These are phyloP conservation scores for Penstemon newberryi DNA, from an alignment of 257 asterid genomes.

Conservation along the genomic window DNA sequence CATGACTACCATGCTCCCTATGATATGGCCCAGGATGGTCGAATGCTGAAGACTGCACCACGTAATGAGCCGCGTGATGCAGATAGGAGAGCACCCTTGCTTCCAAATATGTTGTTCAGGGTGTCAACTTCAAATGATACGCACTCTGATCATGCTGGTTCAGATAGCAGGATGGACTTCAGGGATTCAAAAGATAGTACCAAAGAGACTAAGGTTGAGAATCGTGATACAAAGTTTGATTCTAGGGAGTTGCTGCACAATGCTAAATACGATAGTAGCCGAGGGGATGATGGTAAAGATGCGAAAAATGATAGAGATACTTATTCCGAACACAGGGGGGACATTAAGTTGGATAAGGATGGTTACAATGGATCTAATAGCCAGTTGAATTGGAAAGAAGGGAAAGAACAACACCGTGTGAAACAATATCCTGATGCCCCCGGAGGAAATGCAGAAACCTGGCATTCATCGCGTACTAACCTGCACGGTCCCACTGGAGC, in stretches of 20 bases:
- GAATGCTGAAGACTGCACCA: constrained; percentile 58
- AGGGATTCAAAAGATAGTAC: constrained; percentile 59
- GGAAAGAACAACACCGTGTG: constrained; percentile 58
- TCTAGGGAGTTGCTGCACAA: constrained; percentile 58
- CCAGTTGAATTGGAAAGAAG: constrained; percentile 66
- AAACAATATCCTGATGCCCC: constrained; percentile 62
- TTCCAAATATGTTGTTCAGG: constrained; percentile 57
- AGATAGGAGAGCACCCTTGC: constrained; percentile 71
- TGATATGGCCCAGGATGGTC: constrained; percentile 65
- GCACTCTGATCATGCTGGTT: constrained; percentile 55
- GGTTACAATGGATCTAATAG: constrained; percentile 46
- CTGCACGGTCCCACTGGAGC: constrained; percentile 57
- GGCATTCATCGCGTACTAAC: constrained; percentile 56
- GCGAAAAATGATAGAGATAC: constrained; percentile 59
- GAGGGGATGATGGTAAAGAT: constrained; percentile 69
- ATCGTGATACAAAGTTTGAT: constrained; percentile 59
- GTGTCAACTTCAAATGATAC: constrained; percentile 56
- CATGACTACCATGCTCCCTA: constrained; percentile 65
- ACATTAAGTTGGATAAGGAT: constrained; percentile 68
- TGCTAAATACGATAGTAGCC: constrained; percentile 54
- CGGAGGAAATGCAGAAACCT: constrained; percentile 54
- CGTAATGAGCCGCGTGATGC: constrained; percentile 69
- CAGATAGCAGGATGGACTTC: constrained; percentile 62
- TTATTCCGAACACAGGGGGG: constrained; percentile 59
- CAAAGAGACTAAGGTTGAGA: constrained; percentile 65